Evolutionary conservation across 2,329 filamentous ascomycete genomes (phyloP).

Genomic region (Tolypocladium amazonense): DNA sequence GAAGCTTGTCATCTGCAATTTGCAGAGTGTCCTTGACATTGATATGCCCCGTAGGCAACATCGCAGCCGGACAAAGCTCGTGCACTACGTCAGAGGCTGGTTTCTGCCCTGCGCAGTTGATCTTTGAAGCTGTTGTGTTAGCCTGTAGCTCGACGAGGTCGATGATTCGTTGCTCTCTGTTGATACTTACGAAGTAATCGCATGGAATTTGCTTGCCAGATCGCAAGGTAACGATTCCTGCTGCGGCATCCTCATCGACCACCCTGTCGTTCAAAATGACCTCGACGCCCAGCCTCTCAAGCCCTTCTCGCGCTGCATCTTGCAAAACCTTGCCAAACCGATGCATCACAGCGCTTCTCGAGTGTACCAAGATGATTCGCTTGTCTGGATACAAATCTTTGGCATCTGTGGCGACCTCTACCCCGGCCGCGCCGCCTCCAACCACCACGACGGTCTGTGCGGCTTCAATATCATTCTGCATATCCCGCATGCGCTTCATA

Average conservation of each 20-base stretch:
- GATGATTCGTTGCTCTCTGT: neutral
- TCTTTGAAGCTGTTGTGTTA: slow-evolving; percentile 19
- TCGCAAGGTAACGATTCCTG: slow-evolving; percentile 29
- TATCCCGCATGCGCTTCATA: slow-evolving; percentile 27
- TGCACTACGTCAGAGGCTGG: slow-evolving; percentile 42
- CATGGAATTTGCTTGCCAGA: slow-evolving; percentile 34
- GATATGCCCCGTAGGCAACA: slow-evolving; percentile 38
- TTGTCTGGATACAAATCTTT: slow-evolving; percentile 47
- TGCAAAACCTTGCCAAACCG: slow-evolving; percentile 35
- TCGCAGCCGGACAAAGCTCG: slow-evolving; percentile 27
- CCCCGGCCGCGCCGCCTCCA: slow-evolving; percentile 51
- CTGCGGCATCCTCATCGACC: slow-evolving; percentile 21
- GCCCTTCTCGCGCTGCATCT: slow-evolving; percentile 24
- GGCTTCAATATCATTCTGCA: slow-evolving; percentile 33
- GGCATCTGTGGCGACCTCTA: slow-evolving; percentile 50
- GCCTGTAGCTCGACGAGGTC: neutral
- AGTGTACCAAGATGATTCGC: slow-evolving; percentile 46
- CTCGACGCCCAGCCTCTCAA: slow-evolving; percentile 35
- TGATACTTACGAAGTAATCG: slow-evolving; percentile 36
- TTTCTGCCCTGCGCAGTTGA: slow-evolving; percentile 49
- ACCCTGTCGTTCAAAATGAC: slow-evolving; percentile 41
- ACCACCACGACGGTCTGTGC: slow-evolving; percentile 36
- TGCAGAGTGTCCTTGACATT: slow-evolving; percentile 47
- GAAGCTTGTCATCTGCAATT: slow-evolving; percentile 32
- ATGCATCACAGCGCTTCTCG: slow-evolving; percentile 40